Evolutionary conservation across 495 filamentous ascomycete species (phyloP), one percentile per base, ranked within the genome.

Genomic region (Penicillium steckii): DNA sequence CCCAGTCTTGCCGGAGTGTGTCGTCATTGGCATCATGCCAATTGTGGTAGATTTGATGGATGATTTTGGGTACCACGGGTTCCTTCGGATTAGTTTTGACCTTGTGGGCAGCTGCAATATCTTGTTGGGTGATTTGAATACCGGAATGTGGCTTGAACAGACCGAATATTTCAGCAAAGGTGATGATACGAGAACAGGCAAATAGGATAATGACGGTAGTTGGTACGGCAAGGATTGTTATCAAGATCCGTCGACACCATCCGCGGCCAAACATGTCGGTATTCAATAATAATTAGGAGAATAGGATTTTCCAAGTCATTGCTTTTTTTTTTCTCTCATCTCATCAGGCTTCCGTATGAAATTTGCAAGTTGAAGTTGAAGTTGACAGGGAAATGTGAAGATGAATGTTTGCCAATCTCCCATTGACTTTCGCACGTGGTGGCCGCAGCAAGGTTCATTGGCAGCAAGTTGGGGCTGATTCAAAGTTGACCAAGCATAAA

Each of bases 81-180:
- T 17, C 25, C 15, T 32, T 33, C 0, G 13, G 12, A 29, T 50
- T 35, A 18, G 47, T 8, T 1, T 23, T 41, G 9, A 6, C 18
- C 8, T 29, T 41, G 9, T 53, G 19, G 8, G 41, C 3, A 4
- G 29, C 30, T n/a, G 17, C 22, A 27, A 53, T 41, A 7, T 74
- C 70, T 24, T 62, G 56, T 47, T 71, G 70, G 10, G 65, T 64
- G 32, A 77, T 72, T n/a, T 64, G 66, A 48, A 77, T 61, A 22
- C 67, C 61, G 37, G 61, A 56, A 53, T 74, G 73, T 46, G 71
- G 64, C 62, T 69, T 64, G 48, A 77, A 57, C 21, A 78, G 61
- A 32, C 47, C 47, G 12, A 50, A 50, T 9, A 50, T 19, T 25
- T 76, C 70, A 7, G 55, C 47, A 26, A 59, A 62, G 13, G 26